These are phyloP conservation scores for Hymenoscyphus occultus DNA, from an alignment of 2,329 filamentous ascomycete species.

Conservation along the genomic window DNA sequence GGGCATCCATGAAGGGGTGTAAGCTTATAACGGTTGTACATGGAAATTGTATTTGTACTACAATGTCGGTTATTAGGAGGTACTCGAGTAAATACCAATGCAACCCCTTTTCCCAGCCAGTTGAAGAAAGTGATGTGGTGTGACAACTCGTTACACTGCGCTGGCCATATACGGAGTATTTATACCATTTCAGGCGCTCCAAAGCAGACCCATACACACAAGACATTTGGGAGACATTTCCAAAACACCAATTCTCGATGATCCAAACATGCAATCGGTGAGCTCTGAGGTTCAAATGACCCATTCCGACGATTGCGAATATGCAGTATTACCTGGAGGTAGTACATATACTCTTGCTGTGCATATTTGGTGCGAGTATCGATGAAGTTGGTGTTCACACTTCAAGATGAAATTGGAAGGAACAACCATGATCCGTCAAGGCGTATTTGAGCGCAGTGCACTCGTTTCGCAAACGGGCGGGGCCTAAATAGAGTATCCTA, in stretches of 20 bases:
- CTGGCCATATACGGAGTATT: no score
- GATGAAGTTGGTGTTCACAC: neutral
- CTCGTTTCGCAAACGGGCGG: neutral
- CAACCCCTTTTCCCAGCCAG: no score
- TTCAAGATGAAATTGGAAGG: neutral
- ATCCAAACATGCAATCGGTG: neutral
- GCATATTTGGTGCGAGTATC: neutral
- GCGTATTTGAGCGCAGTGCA: neutral
- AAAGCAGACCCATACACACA: no score
- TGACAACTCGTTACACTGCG: no score
- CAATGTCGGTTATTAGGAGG: no score
- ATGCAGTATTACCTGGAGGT: neutral
- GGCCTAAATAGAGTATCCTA: neutral
- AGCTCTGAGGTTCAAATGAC: neutral
- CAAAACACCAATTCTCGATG: neutral
- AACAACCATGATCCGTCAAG: neutral
- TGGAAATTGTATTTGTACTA: no score
- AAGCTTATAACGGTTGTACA: no score
- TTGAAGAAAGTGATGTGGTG: no score
- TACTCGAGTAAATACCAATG: no score
- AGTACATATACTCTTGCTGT: neutral
- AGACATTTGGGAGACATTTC: no score
- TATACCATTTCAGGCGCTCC: no score
- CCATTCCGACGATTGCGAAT: neutral
- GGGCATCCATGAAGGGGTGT: no score